Conservation (phyloP, 495 filamentous ascomycete genomes). For the Pseudomonodictys pantanalensis region DNA sequence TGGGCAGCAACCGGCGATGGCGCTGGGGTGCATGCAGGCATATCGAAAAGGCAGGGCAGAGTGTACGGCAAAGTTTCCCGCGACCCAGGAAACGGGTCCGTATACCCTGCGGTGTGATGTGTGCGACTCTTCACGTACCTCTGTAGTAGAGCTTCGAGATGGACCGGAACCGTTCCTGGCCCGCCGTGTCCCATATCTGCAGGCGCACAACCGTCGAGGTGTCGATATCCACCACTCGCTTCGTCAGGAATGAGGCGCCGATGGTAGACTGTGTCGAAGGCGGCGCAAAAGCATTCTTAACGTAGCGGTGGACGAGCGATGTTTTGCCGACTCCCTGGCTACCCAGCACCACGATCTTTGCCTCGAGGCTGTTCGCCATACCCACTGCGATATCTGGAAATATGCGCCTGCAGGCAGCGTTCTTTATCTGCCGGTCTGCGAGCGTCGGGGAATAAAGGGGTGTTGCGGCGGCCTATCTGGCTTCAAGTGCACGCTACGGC, state of each 20-base stretch:
- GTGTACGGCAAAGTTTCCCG: background rate
- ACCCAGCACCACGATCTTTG: constrained; percentile 46
- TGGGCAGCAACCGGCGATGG: background rate
- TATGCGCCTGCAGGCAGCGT: background rate
- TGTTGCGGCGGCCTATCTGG: constrained; percentile 1
- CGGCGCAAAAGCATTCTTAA: constrained; percentile 72
- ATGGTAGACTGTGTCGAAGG: constrained; percentile 74
- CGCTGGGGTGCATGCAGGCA: background rate
- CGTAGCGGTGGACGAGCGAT: constrained; percentile 81
- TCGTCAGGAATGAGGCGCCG: constrained; percentile 91
- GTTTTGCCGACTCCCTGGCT: constrained; percentile 86
- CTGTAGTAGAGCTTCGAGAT: constrained; percentile 90
- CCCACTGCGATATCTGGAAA: background rate
- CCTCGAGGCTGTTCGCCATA: constrained; percentile 78
- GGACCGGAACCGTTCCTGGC: constrained; percentile 90
- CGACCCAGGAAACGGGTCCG: background rate
- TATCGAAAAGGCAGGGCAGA: background rate
- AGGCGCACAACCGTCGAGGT: constrained; percentile 75
- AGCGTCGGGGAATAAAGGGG: constrained; percentile 9
- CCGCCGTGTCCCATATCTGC: constrained; percentile 93
- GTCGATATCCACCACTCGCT: constrained; percentile 81
- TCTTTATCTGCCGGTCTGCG: background rate
- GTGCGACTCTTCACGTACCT: constrained; percentile 24
- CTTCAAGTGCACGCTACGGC: constrained; percentile 4
- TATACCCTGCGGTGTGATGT: background rate